Conservation (phyloP, 2,329 filamentous ascomycete genomes). For the Xylaria sp. region DNA sequence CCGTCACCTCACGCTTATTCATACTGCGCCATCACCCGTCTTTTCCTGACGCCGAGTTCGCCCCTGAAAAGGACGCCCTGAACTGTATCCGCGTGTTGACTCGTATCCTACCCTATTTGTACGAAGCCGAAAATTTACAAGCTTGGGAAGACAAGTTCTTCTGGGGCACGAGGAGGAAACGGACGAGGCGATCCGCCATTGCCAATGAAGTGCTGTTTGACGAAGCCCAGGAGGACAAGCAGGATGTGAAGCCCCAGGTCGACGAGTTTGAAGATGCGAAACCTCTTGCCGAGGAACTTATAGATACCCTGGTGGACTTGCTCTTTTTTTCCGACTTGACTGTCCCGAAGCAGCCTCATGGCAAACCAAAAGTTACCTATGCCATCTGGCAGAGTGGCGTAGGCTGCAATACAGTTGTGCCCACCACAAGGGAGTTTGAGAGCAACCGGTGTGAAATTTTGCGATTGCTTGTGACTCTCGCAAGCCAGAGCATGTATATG, state of each 20-base stretch:
- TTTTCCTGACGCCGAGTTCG: constrained; percentile 87
- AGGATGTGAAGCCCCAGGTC: constrained; percentile 57
- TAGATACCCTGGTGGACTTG: constrained; percentile 88
- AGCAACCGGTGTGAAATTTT: constrained; percentile 92
- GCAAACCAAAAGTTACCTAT: constrained; percentile 85
- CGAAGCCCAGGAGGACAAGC: constrained; percentile 70
- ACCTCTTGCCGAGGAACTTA: constrained; percentile 89
- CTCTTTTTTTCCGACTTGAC: constrained; percentile 94
- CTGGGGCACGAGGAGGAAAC: constrained; percentile 81
- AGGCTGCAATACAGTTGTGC: constrained; percentile 89
- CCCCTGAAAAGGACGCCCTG: constrained; percentile 84
- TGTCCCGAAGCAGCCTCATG: constrained; percentile 75
- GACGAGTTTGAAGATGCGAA: constrained; percentile 84
- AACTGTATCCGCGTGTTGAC: constrained; percentile 96
- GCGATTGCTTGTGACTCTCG: constrained; percentile 83
- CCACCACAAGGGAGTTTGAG: constrained; percentile 91
- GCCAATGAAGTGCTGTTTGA: constrained; percentile 86
- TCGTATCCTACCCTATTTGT: constrained; percentile 87
- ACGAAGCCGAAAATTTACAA: constrained; percentile 85
- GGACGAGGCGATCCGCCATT: constrained; percentile 72
- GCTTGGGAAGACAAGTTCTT: constrained; percentile 95
- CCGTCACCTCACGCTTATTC: constrained; percentile 84
- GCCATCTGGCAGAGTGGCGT: constrained; percentile 99
- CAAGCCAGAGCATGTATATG: constrained; percentile 94
- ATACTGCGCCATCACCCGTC: constrained; percentile 87